A percentile compares a stretch with the other conserved stretches of the same genome.
Conservation (phyloP, 2,329 filamentous ascomycete species). For the Microdochium nivale region DNA sequence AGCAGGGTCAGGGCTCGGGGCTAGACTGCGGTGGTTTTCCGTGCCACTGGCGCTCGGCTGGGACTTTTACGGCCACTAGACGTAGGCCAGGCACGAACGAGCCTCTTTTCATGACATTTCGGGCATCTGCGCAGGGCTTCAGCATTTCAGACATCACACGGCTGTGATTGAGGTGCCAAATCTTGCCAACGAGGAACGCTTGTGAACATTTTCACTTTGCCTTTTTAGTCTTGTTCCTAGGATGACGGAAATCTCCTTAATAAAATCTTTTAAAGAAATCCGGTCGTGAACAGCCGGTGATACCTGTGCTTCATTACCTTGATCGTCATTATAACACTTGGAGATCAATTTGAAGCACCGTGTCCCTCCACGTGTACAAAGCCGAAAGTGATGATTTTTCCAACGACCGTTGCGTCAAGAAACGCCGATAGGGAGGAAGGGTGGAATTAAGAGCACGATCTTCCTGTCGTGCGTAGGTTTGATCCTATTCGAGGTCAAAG, state of each 20-base stretch:
- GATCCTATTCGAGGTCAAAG: no score
- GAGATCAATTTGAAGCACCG: no score
- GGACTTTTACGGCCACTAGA: neutral
- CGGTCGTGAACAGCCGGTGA: no score
- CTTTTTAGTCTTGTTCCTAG: neutral
- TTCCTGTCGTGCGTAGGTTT: no score
- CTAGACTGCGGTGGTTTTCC: constrained; percentile 10
- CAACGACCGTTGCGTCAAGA: no score
- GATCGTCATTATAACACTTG: no score
- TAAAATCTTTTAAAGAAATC: neutral
- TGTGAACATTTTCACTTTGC: constrained; percentile 1
- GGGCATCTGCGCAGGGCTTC: neutral
- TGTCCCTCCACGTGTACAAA: no score
- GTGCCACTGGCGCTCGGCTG: neutral
- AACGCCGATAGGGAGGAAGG: no score
- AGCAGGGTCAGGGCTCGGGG: neutral
- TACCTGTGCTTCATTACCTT: no score
- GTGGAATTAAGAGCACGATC: no score
- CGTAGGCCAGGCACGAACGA: neutral
- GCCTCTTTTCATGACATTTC: neutral
- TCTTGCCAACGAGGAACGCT: neutral
- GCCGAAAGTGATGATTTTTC: no score
- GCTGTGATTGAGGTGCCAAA: neutral
- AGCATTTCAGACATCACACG: neutral
- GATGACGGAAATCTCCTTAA: neutral